Evolutionary conservation across 2,329 filamentous ascomycete genomes (phyloP), one percentile per base, ranked within the genome.

Genomic region (Fusarium liriodendri): DNA sequence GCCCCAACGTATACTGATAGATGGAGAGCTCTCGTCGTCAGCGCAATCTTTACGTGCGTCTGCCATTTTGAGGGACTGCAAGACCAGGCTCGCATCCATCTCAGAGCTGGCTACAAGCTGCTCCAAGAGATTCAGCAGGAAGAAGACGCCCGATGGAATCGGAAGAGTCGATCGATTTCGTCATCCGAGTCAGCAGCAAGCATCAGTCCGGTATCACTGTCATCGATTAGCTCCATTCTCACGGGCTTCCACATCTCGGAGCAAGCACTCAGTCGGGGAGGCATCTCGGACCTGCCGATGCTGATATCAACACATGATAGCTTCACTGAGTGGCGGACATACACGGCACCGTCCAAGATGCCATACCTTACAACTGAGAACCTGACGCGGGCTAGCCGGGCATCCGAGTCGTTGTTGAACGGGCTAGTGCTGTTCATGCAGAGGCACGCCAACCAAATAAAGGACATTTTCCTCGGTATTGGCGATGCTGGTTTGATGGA

Each of bases 321-420:
- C 6, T 64, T 29, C 35, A 54, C 50, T 14, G 55, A 35, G 13
- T 64, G 62, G 62, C 22, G 62, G 10, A 58, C 35, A 2, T 64
- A 64, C 20, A 64, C 55, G 10, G 40, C 62, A 7, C 52, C 52
- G 11, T 50, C 45, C 25, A 50, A 50, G 25, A 22, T 3, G 5
- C 25, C 45, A 27, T 50, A 50, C 8, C 45, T 50, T n/a, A 29
- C 45, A 27, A 1, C 11, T 2, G 14, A 47, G 27, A 64, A 45
- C 29, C 13, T 64, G 29, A 29, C 35, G 6, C 35, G 52, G 25
- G 37, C 50, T 22, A 38, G 22, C 2, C 50, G 62, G n/a, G 62
- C 62, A 45, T 52, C 52, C 14, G 62, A 58, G 52, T 64, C 62
- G 25, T 47, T 64, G 16, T 32, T 58, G 37, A 64, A 64, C 13